Conservation (phyloP, 495 filamentous ascomycete genomes). For the Podospora bellae-mahoneyi region DNA sequence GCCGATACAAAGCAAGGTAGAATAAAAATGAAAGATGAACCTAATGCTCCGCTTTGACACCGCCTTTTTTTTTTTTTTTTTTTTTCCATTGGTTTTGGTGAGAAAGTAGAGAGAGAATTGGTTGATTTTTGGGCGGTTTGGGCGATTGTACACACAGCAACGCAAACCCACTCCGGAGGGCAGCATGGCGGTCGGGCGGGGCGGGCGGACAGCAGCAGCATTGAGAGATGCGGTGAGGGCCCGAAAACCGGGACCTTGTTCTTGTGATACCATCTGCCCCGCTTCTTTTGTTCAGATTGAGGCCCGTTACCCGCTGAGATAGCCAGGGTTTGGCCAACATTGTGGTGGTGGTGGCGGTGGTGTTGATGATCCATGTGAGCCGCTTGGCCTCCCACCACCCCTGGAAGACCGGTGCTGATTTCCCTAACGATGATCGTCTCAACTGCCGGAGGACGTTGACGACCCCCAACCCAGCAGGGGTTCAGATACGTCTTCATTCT, state of each 20-base stretch:
- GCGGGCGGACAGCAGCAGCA: background rate
- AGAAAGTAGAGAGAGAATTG: background rate
- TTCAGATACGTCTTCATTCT: background rate
- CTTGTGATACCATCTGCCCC: background rate
- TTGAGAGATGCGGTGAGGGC: slow-evolving; percentile 5
- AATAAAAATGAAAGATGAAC: background rate
- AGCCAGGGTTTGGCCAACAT: background rate
- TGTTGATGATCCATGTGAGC: background rate
- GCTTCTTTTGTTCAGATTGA: background rate
- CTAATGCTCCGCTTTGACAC: slow-evolving; percentile 10
- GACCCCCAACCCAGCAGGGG: background rate
- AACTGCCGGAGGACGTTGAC: background rate
- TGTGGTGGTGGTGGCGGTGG: background rate
- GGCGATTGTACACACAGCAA: background rate
- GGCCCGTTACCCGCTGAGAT: background rate
- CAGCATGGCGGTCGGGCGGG: slow-evolving; percentile 1
- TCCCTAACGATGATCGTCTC: background rate
- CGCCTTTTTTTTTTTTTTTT: slow-evolving; percentile 2
- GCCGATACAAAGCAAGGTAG: background rate
- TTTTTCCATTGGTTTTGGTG: too few relatives aligned
- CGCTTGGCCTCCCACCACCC: background rate
- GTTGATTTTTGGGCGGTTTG: background rate
- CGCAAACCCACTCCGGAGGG: background rate
- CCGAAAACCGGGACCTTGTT: slow-evolving; percentile 4
- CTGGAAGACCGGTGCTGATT: background rate